Evolutionary conservation across 1,139 yeast genomes (phyloP), one percentile per base, ranked within the genome.

Genomic region (Geotrichum siamense): DNA sequence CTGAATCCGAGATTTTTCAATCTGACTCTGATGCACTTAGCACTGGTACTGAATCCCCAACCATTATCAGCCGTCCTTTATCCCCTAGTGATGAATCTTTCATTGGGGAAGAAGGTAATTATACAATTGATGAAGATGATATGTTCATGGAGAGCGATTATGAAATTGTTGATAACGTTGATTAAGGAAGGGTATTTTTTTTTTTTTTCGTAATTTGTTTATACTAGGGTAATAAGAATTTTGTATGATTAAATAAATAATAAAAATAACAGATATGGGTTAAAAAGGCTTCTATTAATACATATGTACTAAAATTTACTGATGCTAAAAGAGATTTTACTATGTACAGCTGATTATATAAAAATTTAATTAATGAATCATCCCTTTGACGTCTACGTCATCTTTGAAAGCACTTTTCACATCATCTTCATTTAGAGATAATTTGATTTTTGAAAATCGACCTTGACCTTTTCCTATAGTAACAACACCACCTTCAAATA

Each of bases 401-500:
- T 71, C 71, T 49, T 73, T 74, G 45, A 84, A 69, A 17, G 78
- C 82, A 31, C 70, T 68, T 25, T 71, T 59, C 4, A 85, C 71
- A 51, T 83, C 94, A 47, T 80, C 93, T 44, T 77, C 80, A 3
- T 89, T 76, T 1, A 85, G 69, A 53, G 76, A 77, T 44, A 91
- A 64, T 44, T 82, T 75, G 1, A 89, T 66, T 48, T 76, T 63
- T 27, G 79, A 71, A 47, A 76, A 67, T 45, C 95, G 69, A 26
- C 87, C 80, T 43, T 74, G 73, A 48, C 75, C 68, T 44, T 74
- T 74, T 57, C 84, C 94, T 54, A 77, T 79, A 2, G 76, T 68
- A 2, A 91, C 55, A 15, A 89, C 67, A 0, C 97, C 97, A 38
- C 79, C 78, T 50, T 86, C 96, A 5, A 76, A 76, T 44, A 91